Evolutionary conservation across 169 alveolate genomes (phyloP), one percentile per base, ranked within the genome.

Genomic region (Cryptosporidium felis): DNA sequence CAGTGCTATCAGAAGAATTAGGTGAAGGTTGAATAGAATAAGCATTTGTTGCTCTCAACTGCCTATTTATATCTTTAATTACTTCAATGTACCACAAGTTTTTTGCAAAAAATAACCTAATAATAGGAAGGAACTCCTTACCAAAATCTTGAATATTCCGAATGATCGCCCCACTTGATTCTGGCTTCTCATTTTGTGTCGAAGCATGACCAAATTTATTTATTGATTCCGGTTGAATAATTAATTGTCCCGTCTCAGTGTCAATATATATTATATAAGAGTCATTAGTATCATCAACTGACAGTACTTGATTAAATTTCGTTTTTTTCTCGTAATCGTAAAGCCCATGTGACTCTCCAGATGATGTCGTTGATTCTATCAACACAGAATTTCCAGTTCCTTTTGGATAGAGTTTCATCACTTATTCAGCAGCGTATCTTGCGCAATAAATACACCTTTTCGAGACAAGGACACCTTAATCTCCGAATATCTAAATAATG

Each of bases 271-370:
- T 21, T 30, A 65, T 28, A 46, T 65, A 65, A 46, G 81, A 65
- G 36, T 44, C 40, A 32, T 28, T 18, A 8, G 53, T 46, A 34
- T 56, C 74, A 42, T 53, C 67, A 26, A 74, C 28, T n/a, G 67
- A 51, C 6, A 74, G 44, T 6, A 59, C 38, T 30, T 74, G 66
- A 74, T 40, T 74, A 36, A 58, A 38, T 16, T 49, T 74, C 34
- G 53, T 36, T 53, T 74, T 74, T 42, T 36, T 74, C 36, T 74
- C 85, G 40, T 74, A 74, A 49, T 74, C 85, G 23, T 53, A 74
- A 26, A 74, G 58, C 5, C 85, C 85, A 36, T 74, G 67, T 53
- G 85, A 74, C 21, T 74, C 85, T 16, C 85, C 85, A 5, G 66
- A 74, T 28, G 85, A 74, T 16, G 85, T 74, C 40, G 66, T 74